Conservation (phyloP, 2,329 filamentous ascomycete species). For the Ceratocystis diversiconidia region DNA sequence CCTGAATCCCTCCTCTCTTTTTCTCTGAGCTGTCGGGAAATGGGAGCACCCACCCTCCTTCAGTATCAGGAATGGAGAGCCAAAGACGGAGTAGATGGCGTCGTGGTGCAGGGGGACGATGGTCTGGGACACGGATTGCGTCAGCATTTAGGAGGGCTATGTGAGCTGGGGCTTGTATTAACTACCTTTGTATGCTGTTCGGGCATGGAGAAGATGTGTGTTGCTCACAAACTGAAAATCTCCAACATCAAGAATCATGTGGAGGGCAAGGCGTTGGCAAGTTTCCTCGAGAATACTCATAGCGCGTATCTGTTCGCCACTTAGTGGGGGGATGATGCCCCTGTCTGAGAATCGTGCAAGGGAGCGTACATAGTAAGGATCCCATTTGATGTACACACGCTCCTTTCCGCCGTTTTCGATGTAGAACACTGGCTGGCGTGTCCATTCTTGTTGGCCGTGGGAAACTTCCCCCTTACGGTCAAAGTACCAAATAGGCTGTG, state of each 20-base stretch:
- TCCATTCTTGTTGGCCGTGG: constrained; percentile 59
- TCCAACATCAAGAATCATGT: constrained; percentile 76
- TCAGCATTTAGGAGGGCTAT: not conserved
- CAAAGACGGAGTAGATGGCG: constrained; percentile 73
- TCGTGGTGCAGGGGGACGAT: constrained; percentile 51
- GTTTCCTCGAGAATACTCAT: constrained; percentile 51
- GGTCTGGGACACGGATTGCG: constrained; percentile 24
- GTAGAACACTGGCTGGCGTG: constrained; percentile 59
- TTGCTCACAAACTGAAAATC: constrained; percentile 82
- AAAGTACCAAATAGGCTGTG: constrained; percentile 77
- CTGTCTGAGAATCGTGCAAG: constrained; percentile 58
- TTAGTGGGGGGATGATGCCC: constrained; percentile 60
- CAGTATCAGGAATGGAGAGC: constrained; percentile 65
- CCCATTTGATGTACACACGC: constrained; percentile 56
- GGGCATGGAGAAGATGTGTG: constrained; percentile 63
- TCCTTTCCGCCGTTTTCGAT: constrained; percentile 53
- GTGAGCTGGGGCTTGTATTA: not conserved
- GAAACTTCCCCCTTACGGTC: constrained; percentile 78
- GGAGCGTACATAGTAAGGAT: constrained; percentile 75
- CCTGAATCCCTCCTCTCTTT: constrained; percentile 81
- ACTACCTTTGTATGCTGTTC: constrained; percentile 55
- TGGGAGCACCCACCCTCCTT: constrained; percentile 75
- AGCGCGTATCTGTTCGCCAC: constrained; percentile 53
- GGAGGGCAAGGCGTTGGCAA: constrained; percentile 55
- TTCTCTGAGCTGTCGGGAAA: constrained; percentile 70